phyloP scores from a whole-genome alignment of 306 rosid genomes.

The Vachellia collinsii region DNA sequence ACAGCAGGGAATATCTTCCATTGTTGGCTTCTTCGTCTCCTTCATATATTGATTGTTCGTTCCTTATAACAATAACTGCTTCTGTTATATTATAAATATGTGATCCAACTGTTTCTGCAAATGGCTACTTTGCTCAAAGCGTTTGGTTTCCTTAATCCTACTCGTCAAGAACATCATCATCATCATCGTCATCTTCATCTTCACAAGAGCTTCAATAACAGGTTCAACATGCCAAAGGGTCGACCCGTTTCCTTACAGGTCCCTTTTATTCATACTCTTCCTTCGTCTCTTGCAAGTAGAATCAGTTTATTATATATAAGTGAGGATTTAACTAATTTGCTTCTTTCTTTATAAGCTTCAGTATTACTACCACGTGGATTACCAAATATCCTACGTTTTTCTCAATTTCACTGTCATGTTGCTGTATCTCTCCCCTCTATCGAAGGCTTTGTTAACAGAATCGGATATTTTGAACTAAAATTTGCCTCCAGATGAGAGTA shows the following conservation, averaged over 20 bases:
- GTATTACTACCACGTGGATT: not conserved
- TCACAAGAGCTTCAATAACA: conserved; percentile 35
- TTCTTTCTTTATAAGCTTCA: not conserved
- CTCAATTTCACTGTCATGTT: not conserved
- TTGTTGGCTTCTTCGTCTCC: conserved; percentile 40
- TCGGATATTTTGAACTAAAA: not conserved
- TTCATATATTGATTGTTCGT: not conserved
- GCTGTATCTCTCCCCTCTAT: not conserved
- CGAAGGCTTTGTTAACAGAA: not conserved
- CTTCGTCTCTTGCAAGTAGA: not conserved
- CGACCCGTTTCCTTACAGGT: conserved; percentile 90
- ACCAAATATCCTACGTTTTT: not conserved
- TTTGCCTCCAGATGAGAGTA: not conserved
- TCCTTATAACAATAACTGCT: no score
- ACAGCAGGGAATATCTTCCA: conserved; percentile 70
- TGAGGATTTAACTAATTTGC: not conserved
- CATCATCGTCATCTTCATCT: not conserved
- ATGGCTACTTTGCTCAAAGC: conserved; percentile 69
- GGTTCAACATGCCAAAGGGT: conserved; percentile 74
- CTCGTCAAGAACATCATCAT: conserved; percentile 33
- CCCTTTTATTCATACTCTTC: conserved; percentile 2
- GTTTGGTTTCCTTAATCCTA: conserved; percentile 52
- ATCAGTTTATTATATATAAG: not conserved
- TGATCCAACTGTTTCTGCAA: conserved; percentile 22
- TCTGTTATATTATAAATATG: not conserved